phyloP scores from a whole-genome alignment of 2,329 filamentous ascomycete genomes.

The Colletotrichum tamarilloi region DNA sequence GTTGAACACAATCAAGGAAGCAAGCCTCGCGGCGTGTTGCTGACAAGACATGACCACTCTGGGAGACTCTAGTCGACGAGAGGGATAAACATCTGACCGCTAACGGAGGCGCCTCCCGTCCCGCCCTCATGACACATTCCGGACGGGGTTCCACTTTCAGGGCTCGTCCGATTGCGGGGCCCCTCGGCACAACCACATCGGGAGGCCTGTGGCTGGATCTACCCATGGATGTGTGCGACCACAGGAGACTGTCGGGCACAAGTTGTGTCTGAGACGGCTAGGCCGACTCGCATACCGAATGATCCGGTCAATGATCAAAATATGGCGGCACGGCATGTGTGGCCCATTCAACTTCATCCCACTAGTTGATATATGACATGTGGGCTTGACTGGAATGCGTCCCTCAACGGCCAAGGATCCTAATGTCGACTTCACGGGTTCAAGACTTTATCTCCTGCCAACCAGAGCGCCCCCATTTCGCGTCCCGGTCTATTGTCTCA shows the following conservation, averaged over 20 bases:
- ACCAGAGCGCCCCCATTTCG: neutral
- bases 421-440: neutral
- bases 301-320: neutral
- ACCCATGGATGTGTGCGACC: neutral
- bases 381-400: neutral
- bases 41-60: neutral
- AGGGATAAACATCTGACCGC: neutral
- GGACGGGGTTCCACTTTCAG: slow-evolving; percentile 1
- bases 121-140: neutral
- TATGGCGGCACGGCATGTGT: neutral
- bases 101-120: neutral
- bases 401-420: neutral
- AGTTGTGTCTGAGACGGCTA: neutral
- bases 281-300: neutral
- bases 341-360: neutral
- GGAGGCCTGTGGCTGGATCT: neutral
- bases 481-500: neutral
- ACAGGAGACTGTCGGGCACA: neutral
- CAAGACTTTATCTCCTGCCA: neutral
- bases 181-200: neutral
- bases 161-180: neutral
- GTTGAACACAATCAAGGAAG: neutral
- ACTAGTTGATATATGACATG: neutral
- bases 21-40: neutral
- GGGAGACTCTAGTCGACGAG: neutral